Base-by-base conservation (phyloP, 2,329 filamentous ascomycete species). In the Epichloe festucae region DNA sequence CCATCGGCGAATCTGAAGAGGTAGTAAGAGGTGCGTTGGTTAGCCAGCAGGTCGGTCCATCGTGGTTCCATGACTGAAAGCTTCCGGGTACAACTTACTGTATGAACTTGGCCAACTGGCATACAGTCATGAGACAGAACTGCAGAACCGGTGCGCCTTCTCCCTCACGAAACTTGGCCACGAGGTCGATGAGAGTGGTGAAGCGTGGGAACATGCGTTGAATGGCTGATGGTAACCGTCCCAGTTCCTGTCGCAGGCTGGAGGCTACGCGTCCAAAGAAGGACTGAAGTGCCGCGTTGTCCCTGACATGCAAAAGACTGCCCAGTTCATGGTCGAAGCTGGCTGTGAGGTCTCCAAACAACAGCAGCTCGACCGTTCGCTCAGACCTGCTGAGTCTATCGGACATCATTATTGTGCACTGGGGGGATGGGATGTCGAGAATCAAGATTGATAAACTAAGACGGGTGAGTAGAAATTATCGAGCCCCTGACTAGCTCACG, bases 181-280 rank as follows among this genome's bases (percentile, higher is more conserved):
- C 53, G 4, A 63, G 49, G 15, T 63, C 61, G 19, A 61, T 57
- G 5, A 63, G 58, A 1, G 60, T 62, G 1, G 60, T 62, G 44
- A 63, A 63, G 3, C 54, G 57, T 44, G 61, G 60, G 43, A 63
- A 63, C 17, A 61, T 34, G 2, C 46, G 46, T 39, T 61, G 59
- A 3, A 53, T 42, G 3, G 51, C 36, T 1, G 52, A 52, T 7
- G 56, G 43, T 12, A 59, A 52, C 4, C 47, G 31, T 4, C 59
- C 60, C 3, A 63, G 53, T 17, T 62, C 58, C 38, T 55, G 51
- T 35, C 60, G 53, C 5, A 63, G 53, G 12, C 45, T 52, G 8
- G 55, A 57, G 12, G 56, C 55, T 3, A 55, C 54, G 14, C 59
- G 59, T 17, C 60, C 56, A n/a, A 62, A 55, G 48, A 62, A 63